Evolutionary conservation across 139 green algal species (phyloP).

Genomic region (Spirogloea muscicola): DNA sequence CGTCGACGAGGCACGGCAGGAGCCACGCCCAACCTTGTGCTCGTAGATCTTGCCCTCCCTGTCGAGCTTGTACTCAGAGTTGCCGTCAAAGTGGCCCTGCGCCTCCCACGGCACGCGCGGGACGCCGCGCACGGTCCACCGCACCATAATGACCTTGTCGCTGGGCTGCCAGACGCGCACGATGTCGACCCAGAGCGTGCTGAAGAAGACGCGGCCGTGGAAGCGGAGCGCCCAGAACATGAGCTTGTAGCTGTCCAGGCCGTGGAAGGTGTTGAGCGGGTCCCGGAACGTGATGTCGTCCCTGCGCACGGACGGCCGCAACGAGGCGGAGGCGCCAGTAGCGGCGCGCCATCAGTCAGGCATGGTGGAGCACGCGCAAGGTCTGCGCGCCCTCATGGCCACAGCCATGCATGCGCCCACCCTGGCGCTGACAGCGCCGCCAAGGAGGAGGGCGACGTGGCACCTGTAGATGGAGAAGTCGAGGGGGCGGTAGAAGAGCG

Average conservation of each 20-base stretch:
- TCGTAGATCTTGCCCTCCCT: slow-evolving; percentile 75
- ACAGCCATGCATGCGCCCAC: no score
- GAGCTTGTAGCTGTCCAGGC: slow-evolving; percentile 81
- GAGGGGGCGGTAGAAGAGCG: slow-evolving; percentile 78
- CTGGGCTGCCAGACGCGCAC: slow-evolving; percentile 87
- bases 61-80: slow-evolving; percentile 89
- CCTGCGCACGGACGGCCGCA: no score
- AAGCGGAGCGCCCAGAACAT: slow-evolving; percentile 91
- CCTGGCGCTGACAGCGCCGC: no score
- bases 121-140: slow-evolving; percentile 82
- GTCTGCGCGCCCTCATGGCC: no score
- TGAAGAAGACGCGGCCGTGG: slow-evolving; percentile 86
- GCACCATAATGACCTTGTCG: slow-evolving; percentile 72
- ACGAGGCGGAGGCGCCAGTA: no score
- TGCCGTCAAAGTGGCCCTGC: slow-evolving; percentile 76
- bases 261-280: slow-evolving; percentile 71
- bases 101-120: slow-evolving; percentile 81
- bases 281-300: slow-evolving; percentile 90
- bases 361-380: no score
- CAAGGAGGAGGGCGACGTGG: no score
- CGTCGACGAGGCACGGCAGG: no score
- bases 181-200: slow-evolving; percentile 74
- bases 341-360: no score
- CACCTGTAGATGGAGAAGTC: slow-evolving; percentile 44
- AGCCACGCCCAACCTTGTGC: no score